Evolutionary conservation across 495 filamentous ascomycete species (phyloP), one percentile per base, ranked within the genome.

Genomic region (Hyphodiscus hymeniophilus): DNA sequence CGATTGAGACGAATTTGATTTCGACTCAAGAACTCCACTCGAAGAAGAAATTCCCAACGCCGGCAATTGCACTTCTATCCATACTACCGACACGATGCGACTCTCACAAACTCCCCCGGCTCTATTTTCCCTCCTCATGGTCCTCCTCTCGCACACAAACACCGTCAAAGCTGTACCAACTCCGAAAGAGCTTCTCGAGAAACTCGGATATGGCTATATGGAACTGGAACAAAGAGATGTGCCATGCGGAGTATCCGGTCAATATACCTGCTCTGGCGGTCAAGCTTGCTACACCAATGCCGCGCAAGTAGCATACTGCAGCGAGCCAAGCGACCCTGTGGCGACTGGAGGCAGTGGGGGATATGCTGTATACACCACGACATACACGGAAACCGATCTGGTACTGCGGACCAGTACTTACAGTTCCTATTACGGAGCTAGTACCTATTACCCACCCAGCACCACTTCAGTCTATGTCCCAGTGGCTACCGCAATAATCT

Each of bases 301-400:
- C 21, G 71, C 67, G 47, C 61, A 63, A 41, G 50, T 52, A n/a
- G 46, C 51, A 12, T 43, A 54, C 24, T 60, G 60, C 52, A 40
- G 52, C 17, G 57, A 50, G 4, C 63, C 49, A 26, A 57, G 56
- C 7, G 24, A 21, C 1, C 36, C 36, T 18, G 43, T 38, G 16
- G 13, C 30, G 7, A 38, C 10, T 11, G 15, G 24, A 16, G 40
- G 38, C 12, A 18, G 13, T 6, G 71, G 67, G 21, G 64, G 64
- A 51, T 81, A 72, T 70, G 61, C 72, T 56, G 76, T 73, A 59
- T 89, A 72, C 64, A 89, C 85, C 39, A 85, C 80, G 10, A 89
- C 84, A 11, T 88, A 63, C 52, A 66, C 74, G 16, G 74, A 87
- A 67, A 87, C 82, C 28, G 77, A 83, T 51, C 69, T 76, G 3